Base-by-base conservation (phyloP, 257 asterid species). In the Voacanga thouarsii region DNA sequence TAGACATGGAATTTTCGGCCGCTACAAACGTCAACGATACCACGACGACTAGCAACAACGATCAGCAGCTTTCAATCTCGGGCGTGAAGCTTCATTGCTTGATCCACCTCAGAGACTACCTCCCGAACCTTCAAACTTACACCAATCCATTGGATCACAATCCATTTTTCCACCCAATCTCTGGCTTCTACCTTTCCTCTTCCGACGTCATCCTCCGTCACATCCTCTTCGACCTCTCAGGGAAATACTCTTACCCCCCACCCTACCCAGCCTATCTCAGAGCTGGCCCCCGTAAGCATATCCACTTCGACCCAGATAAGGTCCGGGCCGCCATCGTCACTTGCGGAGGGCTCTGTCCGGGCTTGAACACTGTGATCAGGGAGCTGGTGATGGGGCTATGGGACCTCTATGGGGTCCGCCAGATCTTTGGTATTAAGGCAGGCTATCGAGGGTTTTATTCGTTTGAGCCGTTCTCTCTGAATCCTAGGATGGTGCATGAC, bases 301-400 rank as follows among this genome's bases (percentile, higher is more conserved):
- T 93, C 12, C 83, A 71, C 71, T 91, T 90, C 80, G 81, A 82
- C 0, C 91, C 94, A 15, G 39, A 72, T 1, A 55, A 44, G n/a
- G 94, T 90, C 11, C 80, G 87, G 6, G 97, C 93, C 1, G 94
- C 90, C 23, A 84, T 93, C 8, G 96, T 93, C 57, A 91, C 98
- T 12, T 93, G 98, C 81, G 98, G 98, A 0, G 97, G 96, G 0
- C 83, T 93, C 23, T 93, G 97, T 84, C 97, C 98, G 0, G 97
- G 97, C 2, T 85, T 92, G 92, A 93, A 92, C 76, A 93, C 97
- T 14, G 97, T 92, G 76, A 90, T 93, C 37, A 65, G 96, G 77
- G 98, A 93, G 89, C 89, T 93, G 80, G 98, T 93, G 76, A 90
- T 88, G 44, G 98, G 93, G 77, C 83, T 93, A 14, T 93, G 92